A percentile compares a stretch with the other conserved stretches of the same genome.
Conservation (phyloP, 208 protist genomes). For the Acanthamoeba sp. region DNA sequence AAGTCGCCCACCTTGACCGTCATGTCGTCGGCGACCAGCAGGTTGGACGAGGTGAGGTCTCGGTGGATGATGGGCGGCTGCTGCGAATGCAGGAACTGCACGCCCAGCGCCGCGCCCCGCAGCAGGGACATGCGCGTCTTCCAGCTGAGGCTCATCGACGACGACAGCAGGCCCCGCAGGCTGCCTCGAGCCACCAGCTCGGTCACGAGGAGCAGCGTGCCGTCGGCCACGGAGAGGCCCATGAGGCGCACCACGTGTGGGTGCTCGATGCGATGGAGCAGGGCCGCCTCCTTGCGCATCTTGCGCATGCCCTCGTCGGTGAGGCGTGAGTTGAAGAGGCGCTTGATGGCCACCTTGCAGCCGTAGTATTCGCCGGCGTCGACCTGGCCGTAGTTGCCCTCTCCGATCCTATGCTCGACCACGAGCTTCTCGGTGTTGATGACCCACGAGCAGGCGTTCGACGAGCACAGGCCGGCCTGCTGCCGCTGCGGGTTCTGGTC, state of each 20-base stretch:
- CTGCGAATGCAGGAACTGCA: conserved; percentile 87
- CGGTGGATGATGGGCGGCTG: conserved; percentile 85
- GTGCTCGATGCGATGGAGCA: conserved; percentile 41
- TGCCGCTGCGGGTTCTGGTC: background rate
- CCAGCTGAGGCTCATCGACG: too few species aligned
- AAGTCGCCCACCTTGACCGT: conserved; percentile 84
- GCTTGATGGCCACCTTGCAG: background rate
- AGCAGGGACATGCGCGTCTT: too few species aligned
- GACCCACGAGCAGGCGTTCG: background rate
- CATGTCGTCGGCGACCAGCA: conserved; percentile 78
- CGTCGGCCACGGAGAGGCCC: conserved; percentile 11
- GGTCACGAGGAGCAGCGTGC: conserved; percentile 11
- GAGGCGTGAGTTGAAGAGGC: background rate
- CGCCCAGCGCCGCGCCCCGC: background rate
- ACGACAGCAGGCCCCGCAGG: background rate
- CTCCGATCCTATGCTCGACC: background rate
- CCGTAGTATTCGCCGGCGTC: background rate
- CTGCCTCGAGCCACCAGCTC: conserved; percentile 26
- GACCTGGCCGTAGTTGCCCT: conserved; percentile 20
- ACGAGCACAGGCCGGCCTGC: background rate
- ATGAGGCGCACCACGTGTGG: conserved; percentile 56
- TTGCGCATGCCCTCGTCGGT: conserved; percentile 8
- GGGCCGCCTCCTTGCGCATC: background rate
- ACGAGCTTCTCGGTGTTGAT: background rate
- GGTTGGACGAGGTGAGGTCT: conserved; percentile 84